Base-by-base conservation (phyloP, 441 rosid species). In the Jatropha podagrica region DNA sequence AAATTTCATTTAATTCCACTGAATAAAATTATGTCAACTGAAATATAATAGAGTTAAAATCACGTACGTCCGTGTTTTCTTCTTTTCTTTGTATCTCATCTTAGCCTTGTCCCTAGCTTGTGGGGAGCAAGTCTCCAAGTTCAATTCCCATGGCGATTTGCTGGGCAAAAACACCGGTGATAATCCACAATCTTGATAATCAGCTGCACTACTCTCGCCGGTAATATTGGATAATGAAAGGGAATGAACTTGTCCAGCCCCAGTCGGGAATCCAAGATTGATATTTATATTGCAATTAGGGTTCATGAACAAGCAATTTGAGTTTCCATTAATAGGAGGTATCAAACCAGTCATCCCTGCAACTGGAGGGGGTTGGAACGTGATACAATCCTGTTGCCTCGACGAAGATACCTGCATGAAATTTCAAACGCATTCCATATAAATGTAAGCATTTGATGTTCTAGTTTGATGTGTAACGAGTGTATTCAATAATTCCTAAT, bases 61-160 rank as follows among this genome's bases (percentile, higher is more conserved):
- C 40, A 63, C 85, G 9, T 77, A 90, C 94, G 44, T 82, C 72
- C 90, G 58, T 5, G 89, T 83, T 78, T 87, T 87, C 84, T 87
- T 90, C 82, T 90, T 88, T 78, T 90, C 92, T 2, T 83, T 87
- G 85, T 90, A 90, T 85, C 95, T 83, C 86, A 86, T 83, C 83
- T 88, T 90, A 11, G 94, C 94, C 76, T 83, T 85, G 51, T 85
- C 84, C 78, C 94, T 85, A 18, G 90, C 90, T 73, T 81, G 88
- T 5, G 90, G 88, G 67, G 82, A 78, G 48, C 83, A 79, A 6
- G 74, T 75, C 76, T 88, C 97, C 46, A 82, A 67, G 79, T 77
- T 86, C 18, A 92, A 80, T 38, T 90, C 95, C 97, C 98, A 88
- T 40, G 91, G 92, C 0, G 93, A 82, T 68, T 91, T 92, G 18